Evolutionary conservation across 2,329 filamentous ascomycete genomes (phyloP).

Genomic region (Microdochium paspali): DNA sequence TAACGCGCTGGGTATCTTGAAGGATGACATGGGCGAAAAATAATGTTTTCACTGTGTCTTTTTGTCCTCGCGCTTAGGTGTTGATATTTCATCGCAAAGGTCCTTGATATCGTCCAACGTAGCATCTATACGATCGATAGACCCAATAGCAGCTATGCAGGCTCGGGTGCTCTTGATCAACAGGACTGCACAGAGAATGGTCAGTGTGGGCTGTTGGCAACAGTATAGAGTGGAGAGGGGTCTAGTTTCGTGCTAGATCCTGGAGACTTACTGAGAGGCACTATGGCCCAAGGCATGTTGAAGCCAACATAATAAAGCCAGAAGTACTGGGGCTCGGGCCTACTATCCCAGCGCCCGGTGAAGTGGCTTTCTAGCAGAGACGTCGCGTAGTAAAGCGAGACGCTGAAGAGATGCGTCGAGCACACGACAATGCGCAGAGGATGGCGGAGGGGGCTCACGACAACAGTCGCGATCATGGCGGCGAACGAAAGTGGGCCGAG

Average conservation of each 20-base stretch:
- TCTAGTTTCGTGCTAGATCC: neutral
- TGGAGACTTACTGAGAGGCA: conserved; percentile 40
- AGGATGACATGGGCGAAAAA: neutral
- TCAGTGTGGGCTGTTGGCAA: neutral
- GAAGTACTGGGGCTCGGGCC: conserved; percentile 51
- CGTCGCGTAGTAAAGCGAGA: conserved; percentile 53
- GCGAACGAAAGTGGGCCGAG: conserved; percentile 52
- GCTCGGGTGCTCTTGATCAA: conserved; percentile 15
- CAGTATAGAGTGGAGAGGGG: neutral
- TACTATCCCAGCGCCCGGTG: conserved; percentile 38
- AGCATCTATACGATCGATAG: conserved; percentile 13
- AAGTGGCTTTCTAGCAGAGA: conserved; percentile 37
- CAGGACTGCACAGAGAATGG: conserved; percentile 10
- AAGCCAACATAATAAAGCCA: conserved; percentile 55
- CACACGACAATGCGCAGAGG: conserved; percentile 40
- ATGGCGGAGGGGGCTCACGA: conserved; percentile 34
- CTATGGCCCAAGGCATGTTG: conserved; percentile 50
- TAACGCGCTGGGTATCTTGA: no score
- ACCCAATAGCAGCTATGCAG: conserved; percentile 12
- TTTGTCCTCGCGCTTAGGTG: conserved; percentile 12
- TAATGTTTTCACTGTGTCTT: conserved; percentile 4
- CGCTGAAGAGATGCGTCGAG: conserved; percentile 49
- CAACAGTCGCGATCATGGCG: conserved; percentile 34
- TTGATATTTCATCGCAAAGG: neutral
- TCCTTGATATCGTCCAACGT: conserved; percentile 6